phyloP scores from a whole-genome alignment of 2,329 filamentous ascomycete species.

The Endoconidiophora polonica region DNA sequence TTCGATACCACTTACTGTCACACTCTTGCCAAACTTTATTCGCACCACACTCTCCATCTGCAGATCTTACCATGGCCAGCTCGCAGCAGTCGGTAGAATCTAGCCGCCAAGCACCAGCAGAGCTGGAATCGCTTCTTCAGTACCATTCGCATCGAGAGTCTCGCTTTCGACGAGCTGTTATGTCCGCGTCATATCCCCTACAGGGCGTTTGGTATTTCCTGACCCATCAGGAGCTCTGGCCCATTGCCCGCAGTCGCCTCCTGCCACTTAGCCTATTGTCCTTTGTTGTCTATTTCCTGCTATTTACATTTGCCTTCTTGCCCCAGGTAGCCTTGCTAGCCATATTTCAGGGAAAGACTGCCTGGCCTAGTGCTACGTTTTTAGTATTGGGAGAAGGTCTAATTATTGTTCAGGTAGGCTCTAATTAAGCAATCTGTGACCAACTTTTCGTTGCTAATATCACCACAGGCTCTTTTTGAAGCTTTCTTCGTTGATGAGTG shows the following conservation, averaged over 20 bases:
- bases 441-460: neutral
- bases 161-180: slow-evolving; percentile 21
- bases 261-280: slow-evolving; percentile 72
- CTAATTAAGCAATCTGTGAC: neutral
- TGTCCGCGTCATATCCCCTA: slow-evolving; percentile 38
- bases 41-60: too few species aligned
- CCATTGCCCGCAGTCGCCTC: slow-evolving; percentile 60
- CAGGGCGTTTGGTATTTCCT: slow-evolving; percentile 72
- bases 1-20: too few species aligned
- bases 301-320: slow-evolving; percentile 78
- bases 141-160: neutral
- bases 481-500: slow-evolving; percentile 69
- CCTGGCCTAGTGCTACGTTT: slow-evolving; percentile 81
- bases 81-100: too few species aligned
- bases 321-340: slow-evolving; percentile 80
- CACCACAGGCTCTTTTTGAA: slow-evolving; percentile 43
- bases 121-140: slow-evolving; percentile 3
- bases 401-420: slow-evolving; percentile 40
- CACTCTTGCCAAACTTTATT: too few species aligned
- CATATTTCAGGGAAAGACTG: slow-evolving; percentile 71
- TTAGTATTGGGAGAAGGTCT: slow-evolving; percentile 71
- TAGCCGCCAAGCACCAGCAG: neutral
- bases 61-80: too few species aligned
- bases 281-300: slow-evolving; percentile 61
- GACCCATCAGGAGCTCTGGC: slow-evolving; percentile 62